phyloP scores from a whole-genome alignment of 75 land plant genomes.

The Picea glauca region DNA sequence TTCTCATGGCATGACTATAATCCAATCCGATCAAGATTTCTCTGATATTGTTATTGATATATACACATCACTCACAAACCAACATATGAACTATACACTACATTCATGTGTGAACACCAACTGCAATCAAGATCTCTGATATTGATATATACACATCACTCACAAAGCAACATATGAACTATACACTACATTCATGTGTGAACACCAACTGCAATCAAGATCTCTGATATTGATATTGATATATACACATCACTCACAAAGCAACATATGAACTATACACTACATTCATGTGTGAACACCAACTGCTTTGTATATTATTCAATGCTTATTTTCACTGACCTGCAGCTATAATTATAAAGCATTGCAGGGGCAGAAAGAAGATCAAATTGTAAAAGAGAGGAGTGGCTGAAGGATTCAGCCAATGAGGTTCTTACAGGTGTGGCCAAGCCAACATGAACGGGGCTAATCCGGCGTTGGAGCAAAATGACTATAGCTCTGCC shows the following conservation, averaged over 20 bases:
- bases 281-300: background rate
- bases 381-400: background rate
- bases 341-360: background rate
- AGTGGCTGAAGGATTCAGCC: background rate
- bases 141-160: background rate
- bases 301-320: background rate
- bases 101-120: background rate
- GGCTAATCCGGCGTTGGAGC: background rate
- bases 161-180: background rate
- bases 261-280: background rate
- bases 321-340: background rate
- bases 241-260: background rate
- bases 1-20: background rate
- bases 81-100: background rate
- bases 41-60: background rate
- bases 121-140: too few relatives aligned
- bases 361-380: background rate
- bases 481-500: background rate
- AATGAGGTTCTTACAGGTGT: background rate
- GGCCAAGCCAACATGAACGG: background rate
- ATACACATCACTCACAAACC: background rate
- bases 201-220: background rate
- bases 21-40: background rate
- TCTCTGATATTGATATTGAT: background rate
- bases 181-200: background rate